Base-by-base conservation (phyloP, 805 yeast species). In the Saturnispora besseyi region DNA sequence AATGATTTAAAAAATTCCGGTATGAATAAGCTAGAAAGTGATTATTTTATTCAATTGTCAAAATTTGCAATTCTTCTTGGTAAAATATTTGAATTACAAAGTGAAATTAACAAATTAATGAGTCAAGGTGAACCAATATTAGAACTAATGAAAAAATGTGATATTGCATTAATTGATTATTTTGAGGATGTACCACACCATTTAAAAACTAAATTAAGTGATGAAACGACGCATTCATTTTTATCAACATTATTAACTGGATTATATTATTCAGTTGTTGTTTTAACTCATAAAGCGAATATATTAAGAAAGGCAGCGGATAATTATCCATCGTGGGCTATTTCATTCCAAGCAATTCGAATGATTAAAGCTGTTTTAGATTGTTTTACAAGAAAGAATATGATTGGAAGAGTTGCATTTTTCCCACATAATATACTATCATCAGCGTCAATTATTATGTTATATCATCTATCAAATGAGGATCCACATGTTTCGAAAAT, bases 321-420 rank as follows among this genome's bases (percentile, higher is more conserved):
- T 38, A 44, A 46, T 15, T 61, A 61, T 43, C 87, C 88, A 3
- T 78, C 86, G 3, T 81, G 87, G 84, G 86, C 88, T 4, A 84
- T 85, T 46, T 83, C 89, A 2, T 86, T 85, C 69, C 88, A 83
- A 63, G 87, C 91, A 1, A 86, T 89, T 1, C 78, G 85, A 57
- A 81, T 83, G 81, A 80, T 85, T 51, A 76, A 83, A 11, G 71
- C 78, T 45, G 81, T 84, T 48, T 68, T 78, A 33, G 81, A 81
- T 47, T 78, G 76, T 49, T 57, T 84, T 53, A 62, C 73, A 30
- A 75, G 73, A 41, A 83, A 74, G 72, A 57, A 81, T 78, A 31
- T 81, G 79, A 59, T 61, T n/a, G 31, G 45, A 5, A 54, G 56
- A 37, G 55, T 53, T n/a, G 54, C 75, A 75, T 36, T 67, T 75